Base-by-base conservation (phyloP, 2,329 filamentous ascomycete genomes). In the Ascochyta koolunga region DNA sequence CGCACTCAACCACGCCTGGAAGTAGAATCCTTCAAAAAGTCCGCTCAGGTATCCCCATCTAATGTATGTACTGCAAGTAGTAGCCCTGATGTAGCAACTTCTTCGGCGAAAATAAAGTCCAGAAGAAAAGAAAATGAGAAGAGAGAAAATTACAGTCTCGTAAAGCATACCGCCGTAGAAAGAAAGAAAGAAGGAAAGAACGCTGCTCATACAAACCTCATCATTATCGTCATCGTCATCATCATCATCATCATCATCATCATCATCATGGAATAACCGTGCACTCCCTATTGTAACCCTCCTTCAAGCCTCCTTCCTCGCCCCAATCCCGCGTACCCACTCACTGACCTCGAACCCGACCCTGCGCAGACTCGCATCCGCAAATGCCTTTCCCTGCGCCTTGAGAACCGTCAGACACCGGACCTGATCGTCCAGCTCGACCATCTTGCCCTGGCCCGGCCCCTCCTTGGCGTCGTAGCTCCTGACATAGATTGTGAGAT, bases 301-400 rank as follows among this genome's bases (percentile, higher is more conserved):
- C 31, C 21, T 11, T 51, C 27, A 54, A 19, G 13, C 51, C 18
- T 48, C 49, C 24, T 44, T 29, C 44, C 42, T 48, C 35, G 40
- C 54, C 22, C 50, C 45, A 41, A 72, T 50, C 8, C 67, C 65
- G 32, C 76, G 67, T 13, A 91, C 82, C 86, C 89, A 96, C 76
- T 97, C 93, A 49, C 89, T 84, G 59, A 97, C 86, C 78, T 97
- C 93, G 76, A 97, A 97, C 1, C 86, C 88, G 43, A 96, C 78
- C 58, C 92, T 81, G 54, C 91, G 82, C 71, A 92, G 80, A 10
- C 86, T 86, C 66, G 72, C 67, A 15, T 76, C 72, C 31, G 77
- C 75, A 50, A 81, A 68, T 38, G 59, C 56, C 16, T 65, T 60
- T 1, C 58, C 70, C 32, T 65, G 71, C 41, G 66, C 68, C 53